A percentile compares a stretch with the other conserved stretches of the same genome.
Evolutionary conservation across 2,329 filamentous ascomycete species (phyloP).

Genomic region (Cercospora janseana): DNA sequence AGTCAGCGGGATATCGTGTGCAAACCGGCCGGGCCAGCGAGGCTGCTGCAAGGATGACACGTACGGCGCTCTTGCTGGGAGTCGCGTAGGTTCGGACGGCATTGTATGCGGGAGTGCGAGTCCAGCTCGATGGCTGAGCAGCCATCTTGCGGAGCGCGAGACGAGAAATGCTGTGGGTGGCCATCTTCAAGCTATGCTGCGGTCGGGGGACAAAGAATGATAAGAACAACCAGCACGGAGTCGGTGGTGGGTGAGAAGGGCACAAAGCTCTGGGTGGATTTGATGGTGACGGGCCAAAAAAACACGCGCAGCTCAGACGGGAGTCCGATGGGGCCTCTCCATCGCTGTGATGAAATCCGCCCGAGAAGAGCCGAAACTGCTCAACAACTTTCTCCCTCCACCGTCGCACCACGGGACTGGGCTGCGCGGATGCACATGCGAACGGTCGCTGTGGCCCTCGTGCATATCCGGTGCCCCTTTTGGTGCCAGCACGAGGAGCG

Average conservation of each 20-base stretch:
- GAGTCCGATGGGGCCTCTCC: too few species aligned
- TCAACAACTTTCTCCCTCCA: too few species aligned
- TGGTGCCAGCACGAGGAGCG: too few species aligned
- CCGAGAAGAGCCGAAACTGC: too few species aligned
- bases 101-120: conserved; percentile 64
- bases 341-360: too few species aligned
- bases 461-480: too few species aligned
- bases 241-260: not conserved
- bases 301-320: too few species aligned
- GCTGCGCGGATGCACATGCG: too few species aligned
- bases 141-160: conserved; percentile 74
- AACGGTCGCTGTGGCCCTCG: too few species aligned
- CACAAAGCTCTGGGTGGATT: not conserved
- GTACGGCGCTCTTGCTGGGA: conserved; percentile 86
- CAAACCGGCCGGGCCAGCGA: not conserved
- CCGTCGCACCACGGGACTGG: too few species aligned
- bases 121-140: conserved; percentile 63
- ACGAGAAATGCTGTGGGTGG: conserved; percentile 47
- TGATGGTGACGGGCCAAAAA: too few species aligned
- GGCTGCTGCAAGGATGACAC: conserved; percentile 27
- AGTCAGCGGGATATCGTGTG: not conserved
- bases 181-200: conserved; percentile 31
- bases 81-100: conserved; percentile 87
- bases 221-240: conserved; percentile 8
- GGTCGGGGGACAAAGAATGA: conserved; percentile 2